phyloP scores from a whole-genome alignment of 2,329 filamentous ascomycete species.

The Beauveria varroae region DNA sequence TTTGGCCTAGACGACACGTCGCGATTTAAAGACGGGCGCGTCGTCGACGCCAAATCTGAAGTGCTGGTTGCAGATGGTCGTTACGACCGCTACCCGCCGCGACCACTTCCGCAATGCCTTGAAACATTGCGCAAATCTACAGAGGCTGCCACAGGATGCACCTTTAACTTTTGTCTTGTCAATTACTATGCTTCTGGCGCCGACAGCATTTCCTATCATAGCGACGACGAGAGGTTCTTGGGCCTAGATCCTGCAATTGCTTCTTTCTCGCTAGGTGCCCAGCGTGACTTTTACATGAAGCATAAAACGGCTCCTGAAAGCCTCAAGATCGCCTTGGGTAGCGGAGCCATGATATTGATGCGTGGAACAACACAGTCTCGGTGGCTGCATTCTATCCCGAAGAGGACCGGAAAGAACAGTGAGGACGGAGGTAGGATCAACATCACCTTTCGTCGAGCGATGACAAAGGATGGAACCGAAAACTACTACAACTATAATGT shows the following conservation, averaged over 20 bases:
- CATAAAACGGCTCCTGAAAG: slow-evolving; percentile 52
- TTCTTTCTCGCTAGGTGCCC: slow-evolving; percentile 64
- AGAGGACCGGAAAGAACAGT: slow-evolving; percentile 57
- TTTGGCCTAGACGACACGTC: slow-evolving; percentile 57
- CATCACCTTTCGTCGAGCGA: slow-evolving; percentile 67
- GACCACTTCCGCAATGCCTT: slow-evolving; percentile 65
- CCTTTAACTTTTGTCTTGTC: slow-evolving; percentile 72
- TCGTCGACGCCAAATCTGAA: slow-evolving; percentile 37
- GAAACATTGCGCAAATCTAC: slow-evolving; percentile 54
- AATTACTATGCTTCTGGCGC: slow-evolving; percentile 76
- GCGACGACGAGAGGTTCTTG: slow-evolving; percentile 72
- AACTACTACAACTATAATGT: slow-evolving; percentile 86
- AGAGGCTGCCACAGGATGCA: slow-evolving; percentile 57
- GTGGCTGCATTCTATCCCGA: slow-evolving; percentile 74
- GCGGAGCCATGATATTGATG: slow-evolving; percentile 77
- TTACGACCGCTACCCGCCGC: slow-evolving; percentile 48
- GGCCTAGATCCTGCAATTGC: slow-evolving; percentile 64
- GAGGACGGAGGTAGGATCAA: slow-evolving; percentile 62
- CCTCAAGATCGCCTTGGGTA: slow-evolving; percentile 48
- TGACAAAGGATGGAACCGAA: slow-evolving; percentile 65
- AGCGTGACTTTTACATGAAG: slow-evolving; percentile 70
- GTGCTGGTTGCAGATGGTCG: slow-evolving; percentile 42
- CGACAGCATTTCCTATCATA: slow-evolving; percentile 74
- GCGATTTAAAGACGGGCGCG: slow-evolving; percentile 41
- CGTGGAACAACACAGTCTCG: slow-evolving; percentile 63